Evolutionary conservation across 1,284 basidiomycete genomes (phyloP).

Genomic region (Boletus subluridellus): DNA sequence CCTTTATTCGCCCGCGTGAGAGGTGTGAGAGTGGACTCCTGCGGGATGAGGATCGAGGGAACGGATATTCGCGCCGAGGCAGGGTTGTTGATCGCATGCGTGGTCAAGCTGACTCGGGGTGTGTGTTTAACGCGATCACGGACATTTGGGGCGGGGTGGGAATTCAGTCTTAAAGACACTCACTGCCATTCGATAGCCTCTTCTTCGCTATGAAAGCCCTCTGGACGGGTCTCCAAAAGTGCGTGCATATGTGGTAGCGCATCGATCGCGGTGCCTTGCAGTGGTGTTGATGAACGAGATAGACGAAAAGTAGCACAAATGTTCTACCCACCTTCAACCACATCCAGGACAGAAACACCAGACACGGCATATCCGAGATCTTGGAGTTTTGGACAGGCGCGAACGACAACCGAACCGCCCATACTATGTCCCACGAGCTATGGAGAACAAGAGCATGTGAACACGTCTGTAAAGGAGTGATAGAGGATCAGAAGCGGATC

Average conservation of each 20-base stretch:
- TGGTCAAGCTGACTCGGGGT: constrained; percentile 6
- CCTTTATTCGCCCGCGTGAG: constrained; percentile 27
- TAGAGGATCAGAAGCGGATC: constrained; percentile 2
- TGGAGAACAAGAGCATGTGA: background rate
- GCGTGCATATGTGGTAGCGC: constrained; percentile 88
- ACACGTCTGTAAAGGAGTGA: background rate
- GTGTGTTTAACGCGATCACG: background rate
- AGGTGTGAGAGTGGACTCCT: constrained; percentile 38
- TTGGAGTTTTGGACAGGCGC: constrained; percentile 64
- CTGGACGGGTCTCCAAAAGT: constrained; percentile 82
- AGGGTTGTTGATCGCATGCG: constrained; percentile 72
- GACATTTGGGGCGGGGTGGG: background rate
- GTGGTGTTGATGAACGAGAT: background rate
- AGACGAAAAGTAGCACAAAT: background rate
- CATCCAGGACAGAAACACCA: constrained; percentile 89
- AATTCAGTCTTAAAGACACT: constrained; percentile 34
- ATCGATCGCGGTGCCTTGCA: constrained; percentile 85
- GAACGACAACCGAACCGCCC: constrained; percentile 85
- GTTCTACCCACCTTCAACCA: constrained; percentile 78
- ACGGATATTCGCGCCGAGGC: constrained; percentile 83
- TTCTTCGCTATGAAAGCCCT: constrained; percentile 77
- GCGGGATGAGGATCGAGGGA: constrained; percentile 65
- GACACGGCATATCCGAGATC: constrained; percentile 66
- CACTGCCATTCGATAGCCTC: constrained; percentile 96
- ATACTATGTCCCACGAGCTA: constrained; percentile 88